Conservation (phyloP, 371 early-diverging fungal species). For the Phascolomyces articulosus region DNA sequence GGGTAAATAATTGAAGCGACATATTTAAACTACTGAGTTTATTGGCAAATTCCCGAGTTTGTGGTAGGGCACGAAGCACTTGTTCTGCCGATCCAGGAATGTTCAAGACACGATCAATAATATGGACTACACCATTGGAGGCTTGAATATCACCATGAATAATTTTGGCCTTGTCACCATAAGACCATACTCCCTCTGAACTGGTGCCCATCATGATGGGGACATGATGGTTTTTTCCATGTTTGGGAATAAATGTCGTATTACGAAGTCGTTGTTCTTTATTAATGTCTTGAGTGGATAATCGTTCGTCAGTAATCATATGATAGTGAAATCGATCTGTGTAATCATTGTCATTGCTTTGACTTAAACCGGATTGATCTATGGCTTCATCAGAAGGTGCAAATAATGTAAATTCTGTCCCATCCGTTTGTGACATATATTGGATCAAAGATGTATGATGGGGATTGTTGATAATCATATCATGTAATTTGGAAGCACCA, state of each 20-base stretch:
- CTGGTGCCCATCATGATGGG: slow-evolving; percentile 7
- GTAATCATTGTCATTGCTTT: not conserved
- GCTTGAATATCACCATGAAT: slow-evolving; percentile 6
- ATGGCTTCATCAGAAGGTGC: slow-evolving; percentile 5
- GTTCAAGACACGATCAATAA: not conserved
- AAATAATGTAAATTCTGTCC: slow-evolving; percentile 3
- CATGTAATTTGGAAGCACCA: slow-evolving; percentile 4
- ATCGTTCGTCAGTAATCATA: not conserved
- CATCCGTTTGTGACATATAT: not conserved
- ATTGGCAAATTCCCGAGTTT: slow-evolving; percentile 5
- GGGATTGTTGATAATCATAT: not conserved
- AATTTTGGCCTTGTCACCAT: slow-evolving; percentile 2
- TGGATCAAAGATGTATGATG: not conserved
- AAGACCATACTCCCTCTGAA: slow-evolving; percentile 9
- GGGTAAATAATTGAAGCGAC: slow-evolving; percentile 8
- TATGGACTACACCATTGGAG: slow-evolving; percentile 8
- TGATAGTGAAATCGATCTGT: not conserved
- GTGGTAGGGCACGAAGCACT: not conserved
- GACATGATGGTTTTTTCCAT: slow-evolving; percentile 3
- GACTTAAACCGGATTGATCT: not conserved
- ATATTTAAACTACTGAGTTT: not conserved
- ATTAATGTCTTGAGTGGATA: not conserved
- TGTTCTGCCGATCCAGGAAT: slow-evolving; percentile 6
- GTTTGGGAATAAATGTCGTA: not conserved
- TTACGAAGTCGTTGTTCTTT: slow-evolving; percentile 1